Base-by-base conservation (phyloP, 345 rosid genomes). In the Capsella bursapastoris region DNA sequence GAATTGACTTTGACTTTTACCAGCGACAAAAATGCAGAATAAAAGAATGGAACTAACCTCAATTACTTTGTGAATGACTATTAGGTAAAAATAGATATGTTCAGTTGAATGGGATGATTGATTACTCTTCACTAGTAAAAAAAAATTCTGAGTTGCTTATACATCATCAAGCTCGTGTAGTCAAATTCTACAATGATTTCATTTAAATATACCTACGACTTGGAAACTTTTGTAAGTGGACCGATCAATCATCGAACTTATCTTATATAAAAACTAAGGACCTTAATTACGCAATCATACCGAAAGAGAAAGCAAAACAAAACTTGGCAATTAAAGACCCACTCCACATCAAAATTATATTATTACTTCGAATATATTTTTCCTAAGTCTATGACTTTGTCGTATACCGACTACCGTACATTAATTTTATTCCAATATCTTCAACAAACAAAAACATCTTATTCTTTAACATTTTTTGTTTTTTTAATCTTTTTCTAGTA, bases 1-100 rank as follows among this genome's bases (percentile, higher is more conserved):
- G 37, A 67, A 31, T 51, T 60, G 74, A 68, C 73, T 52, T 22
- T 59, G 63, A 67, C 73, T 67, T 75, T 3, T 50, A 71, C 43
- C 61, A 37, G 45, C 49, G 48, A 50, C 8, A 50, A 66, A 22
- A 37, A 22, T 5, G 14, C 22, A 38, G 9, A 52, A 67, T 8
- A 38, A 27, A 13, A 4, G 5, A 1, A 22, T 22, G 25, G 25
- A 22, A 22, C 25, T 22, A 22, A 22, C 25, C 25, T 1, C 25
- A 22, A 22, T 22, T 22, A 22, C 25, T 22, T 22, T 22, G 25
- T 22, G 22, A 18, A 18, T 18, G 22, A 22, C n/a, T n/a, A n/a
- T 22, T 38, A 8, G 38, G 44, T 12, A 41, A 41, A 59, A 40
- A 22, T 12, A 3, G 15, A 11, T 60, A 38, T 59, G 8, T 35